phyloP scores from a whole-genome alignment of 331 rosid genomes.

The Quercus tomentella region DNA sequence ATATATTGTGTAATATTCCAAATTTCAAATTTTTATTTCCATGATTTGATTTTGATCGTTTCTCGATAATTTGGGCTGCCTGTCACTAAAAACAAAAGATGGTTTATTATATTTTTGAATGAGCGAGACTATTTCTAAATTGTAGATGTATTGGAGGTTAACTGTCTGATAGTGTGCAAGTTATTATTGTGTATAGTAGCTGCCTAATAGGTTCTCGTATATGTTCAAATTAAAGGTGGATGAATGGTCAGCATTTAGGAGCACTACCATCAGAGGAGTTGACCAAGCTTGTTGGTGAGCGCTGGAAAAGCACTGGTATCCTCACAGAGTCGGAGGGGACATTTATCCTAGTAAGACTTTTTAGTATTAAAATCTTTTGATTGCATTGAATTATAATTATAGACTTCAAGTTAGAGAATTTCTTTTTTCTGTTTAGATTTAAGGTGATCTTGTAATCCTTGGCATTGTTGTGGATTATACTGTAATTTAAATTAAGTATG shows the following conservation, averaged over 20 bases:
- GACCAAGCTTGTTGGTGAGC: slow-evolving; percentile 67
- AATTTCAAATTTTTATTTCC: background rate
- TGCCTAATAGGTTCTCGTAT: background rate
- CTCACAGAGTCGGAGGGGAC: slow-evolving; percentile 57
- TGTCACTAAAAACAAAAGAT: background rate
- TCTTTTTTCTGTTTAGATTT: background rate
- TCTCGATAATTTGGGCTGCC: slow-evolving; percentile 1
- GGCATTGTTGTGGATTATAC: background rate
- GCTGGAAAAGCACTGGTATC: slow-evolving; percentile 61
- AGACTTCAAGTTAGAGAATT: background rate
- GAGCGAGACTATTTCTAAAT: background rate
- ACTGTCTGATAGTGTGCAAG: background rate
- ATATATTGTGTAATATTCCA: background rate
- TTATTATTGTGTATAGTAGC: background rate
- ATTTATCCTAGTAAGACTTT: slow-evolving; percentile 62
- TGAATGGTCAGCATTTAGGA: slow-evolving; percentile 94
- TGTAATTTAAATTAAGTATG: background rate
- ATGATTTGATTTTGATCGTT: background rate
- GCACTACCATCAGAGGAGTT: slow-evolving; percentile 63
- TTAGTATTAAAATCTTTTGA: background rate
- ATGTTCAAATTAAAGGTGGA: slow-evolving; percentile 57
- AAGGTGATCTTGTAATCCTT: background rate
- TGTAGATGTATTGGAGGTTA: background rate
- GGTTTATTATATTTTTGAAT: background rate
- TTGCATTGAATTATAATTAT: background rate